Evolutionary conservation across 345 rosid genomes (phyloP), one percentile per base, ranked within the genome.

Genomic region (Turnera subulata): DNA sequence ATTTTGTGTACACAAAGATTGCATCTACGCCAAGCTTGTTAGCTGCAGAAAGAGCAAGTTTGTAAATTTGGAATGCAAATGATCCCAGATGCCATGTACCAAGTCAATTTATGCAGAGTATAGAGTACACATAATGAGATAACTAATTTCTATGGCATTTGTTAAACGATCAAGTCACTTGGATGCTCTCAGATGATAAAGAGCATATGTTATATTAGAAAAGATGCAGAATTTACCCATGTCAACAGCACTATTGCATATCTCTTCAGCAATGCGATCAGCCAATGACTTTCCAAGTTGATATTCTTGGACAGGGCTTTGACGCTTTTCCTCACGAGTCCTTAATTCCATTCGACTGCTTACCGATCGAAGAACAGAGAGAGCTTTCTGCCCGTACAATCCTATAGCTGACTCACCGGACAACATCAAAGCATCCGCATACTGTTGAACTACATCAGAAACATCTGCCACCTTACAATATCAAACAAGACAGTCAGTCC

Each of bases 381-480:
- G 76, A 50, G 93, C 89, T 72, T 85, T 85, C 73, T 77, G 80
- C 29, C 84, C 81, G 55, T 59, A 67, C 21, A 67, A 54, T 58
- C 89, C 93, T 32, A 85, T 77, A 18, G 93, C 93, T 14, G 89
- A 85, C 67, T 85, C 89, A 43, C 86, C 93, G 25, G 89, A 85
- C 59, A 85, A 47, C 93, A 85, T 85, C 71, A 85, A 37, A 23
- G 89, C 93, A 61, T 85, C 88, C 0, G 89, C 83, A 65, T 67
- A 73, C 53, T 83, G 89, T 62, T 84, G 69, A 62, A 85, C 89
- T 56, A 76, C 89, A 79, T 85, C 93, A 10, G 86, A 83, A 51
- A 85, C 80, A 72, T 85, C 93, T 49, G 93, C 89, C 50, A 85
- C 89, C 91, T 82, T 52, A 29, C 4, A 29, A 29, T 29, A 29